Percentiles rank a stretch among this genome's conserved stretches.
These are phyloP conservation scores for Detonula confervacea DNA, from an alignment of 352 stramenopile species.

Conservation along the genomic window DNA sequence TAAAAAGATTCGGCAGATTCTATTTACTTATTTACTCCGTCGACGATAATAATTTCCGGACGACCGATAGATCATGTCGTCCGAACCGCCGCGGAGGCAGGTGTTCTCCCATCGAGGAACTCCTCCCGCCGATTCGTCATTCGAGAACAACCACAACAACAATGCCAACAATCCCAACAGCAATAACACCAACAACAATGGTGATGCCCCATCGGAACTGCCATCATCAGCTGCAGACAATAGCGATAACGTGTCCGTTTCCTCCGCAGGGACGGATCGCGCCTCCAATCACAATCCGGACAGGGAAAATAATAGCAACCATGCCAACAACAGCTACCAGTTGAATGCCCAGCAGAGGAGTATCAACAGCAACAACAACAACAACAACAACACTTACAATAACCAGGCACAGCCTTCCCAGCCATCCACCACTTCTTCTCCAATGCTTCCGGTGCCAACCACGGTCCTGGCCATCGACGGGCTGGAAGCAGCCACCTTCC, in stretches of 20 bases:
- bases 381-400: not conserved
- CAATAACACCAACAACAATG: no score
- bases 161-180: no score
- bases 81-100: conserved; percentile 7
- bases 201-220: no score
- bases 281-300: conserved; percentile 46
- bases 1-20: not conserved
- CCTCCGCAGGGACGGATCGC: conserved; percentile 47
- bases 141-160: not conserved
- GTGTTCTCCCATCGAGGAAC: not conserved
- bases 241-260: conserved; percentile 24
- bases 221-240: no score
- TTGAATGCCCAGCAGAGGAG: no score
- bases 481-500: not conserved
- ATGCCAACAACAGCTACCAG: no score
- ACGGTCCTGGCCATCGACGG: conserved; percentile 10
- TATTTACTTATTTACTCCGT: not conserved
- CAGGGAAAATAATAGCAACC: no score
- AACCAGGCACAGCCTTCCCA: not conserved
- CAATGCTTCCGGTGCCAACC: conserved; percentile 3
- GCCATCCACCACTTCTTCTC: not conserved
- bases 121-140: not conserved
- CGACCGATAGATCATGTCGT: not conserved
- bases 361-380: conserved; percentile 8
- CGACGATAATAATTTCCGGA: not conserved